A percentile compares a stretch with the other conserved stretches of the same genome.
Conservation (phyloP, 1,284 basidiomycete species). For the Austroboletus novae-zelandiae region DNA sequence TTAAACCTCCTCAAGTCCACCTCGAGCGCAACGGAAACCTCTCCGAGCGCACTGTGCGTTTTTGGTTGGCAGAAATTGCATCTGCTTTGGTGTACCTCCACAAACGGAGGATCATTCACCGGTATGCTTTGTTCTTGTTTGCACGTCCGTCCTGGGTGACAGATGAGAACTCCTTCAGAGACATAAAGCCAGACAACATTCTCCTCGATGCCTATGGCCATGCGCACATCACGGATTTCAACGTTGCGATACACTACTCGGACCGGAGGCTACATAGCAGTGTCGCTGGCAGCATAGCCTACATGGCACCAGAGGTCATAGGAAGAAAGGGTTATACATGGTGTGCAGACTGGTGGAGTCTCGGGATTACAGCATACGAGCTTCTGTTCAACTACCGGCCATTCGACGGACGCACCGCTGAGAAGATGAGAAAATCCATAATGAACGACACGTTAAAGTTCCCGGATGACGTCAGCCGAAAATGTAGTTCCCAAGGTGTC, state of each 20-base stretch:
- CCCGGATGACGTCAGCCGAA: slow-evolving; percentile 51
- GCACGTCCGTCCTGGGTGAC: slow-evolving; percentile 24
- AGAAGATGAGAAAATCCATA: slow-evolving; percentile 83
- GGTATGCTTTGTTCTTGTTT: slow-evolving; percentile 50
- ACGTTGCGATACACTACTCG: slow-evolving; percentile 97
- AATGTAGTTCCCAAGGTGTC: slow-evolving; percentile 44
- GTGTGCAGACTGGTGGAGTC: slow-evolving; percentile 93
- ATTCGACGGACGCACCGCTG: slow-evolving; percentile 84
- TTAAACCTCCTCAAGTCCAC: slow-evolving; percentile 62
- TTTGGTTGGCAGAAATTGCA: slow-evolving; percentile 89
- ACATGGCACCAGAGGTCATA: slow-evolving; percentile 97
- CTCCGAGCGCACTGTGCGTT: slow-evolving; percentile 79
- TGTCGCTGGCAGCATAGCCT: slow-evolving; percentile 96
- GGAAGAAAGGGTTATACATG: slow-evolving; percentile 78
- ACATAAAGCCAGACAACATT: slow-evolving; percentile 97
- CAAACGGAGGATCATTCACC: slow-evolving; percentile 88
- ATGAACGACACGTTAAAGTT: slow-evolving; percentile 64
- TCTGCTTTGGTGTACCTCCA: slow-evolving; percentile 89
- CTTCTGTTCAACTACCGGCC: slow-evolving; percentile 86
- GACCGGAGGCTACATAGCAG: slow-evolving; percentile 83
- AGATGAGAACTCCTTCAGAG: slow-evolving; percentile 47
- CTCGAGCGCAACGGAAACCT: slow-evolving; percentile 79
- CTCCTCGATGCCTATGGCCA: slow-evolving; percentile 90
- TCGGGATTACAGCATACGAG: slow-evolving; percentile 89
- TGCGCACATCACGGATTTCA: slow-evolving; percentile 97